Percentiles rank a stretch among this genome's conserved stretches.
Conservation (phyloP, 1,284 basidiomycete species). For the Mycena citricolor region DNA sequence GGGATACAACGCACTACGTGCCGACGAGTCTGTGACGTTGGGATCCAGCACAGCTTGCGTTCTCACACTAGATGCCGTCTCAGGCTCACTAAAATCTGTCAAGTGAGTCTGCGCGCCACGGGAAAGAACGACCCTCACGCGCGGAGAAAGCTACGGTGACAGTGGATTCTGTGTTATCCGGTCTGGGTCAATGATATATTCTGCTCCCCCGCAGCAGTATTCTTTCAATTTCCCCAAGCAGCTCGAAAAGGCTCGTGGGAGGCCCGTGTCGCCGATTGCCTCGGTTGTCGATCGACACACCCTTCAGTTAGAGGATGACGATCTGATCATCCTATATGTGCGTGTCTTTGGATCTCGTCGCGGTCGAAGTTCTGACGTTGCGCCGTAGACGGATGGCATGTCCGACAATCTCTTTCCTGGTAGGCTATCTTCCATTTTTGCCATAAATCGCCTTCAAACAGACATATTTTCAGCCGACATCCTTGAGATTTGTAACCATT, state of each 20-base stretch:
- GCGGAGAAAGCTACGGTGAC: slow-evolving; percentile 71
- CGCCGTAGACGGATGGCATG: slow-evolving; percentile 75
- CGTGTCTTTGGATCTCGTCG: slow-evolving; percentile 26
- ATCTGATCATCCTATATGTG: slow-evolving; percentile 72
- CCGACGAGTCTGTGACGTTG: slow-evolving; percentile 74
- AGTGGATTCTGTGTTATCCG: slow-evolving; percentile 83
- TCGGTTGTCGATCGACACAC: slow-evolving; percentile 54
- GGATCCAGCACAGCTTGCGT: slow-evolving; percentile 88
- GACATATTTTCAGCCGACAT: slow-evolving; percentile 63
- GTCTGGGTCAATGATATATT: slow-evolving; percentile 61
- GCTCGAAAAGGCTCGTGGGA: slow-evolving; percentile 42
- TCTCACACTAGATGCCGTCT: slow-evolving; percentile 72
- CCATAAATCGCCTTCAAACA: background rate
- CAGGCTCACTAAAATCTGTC: slow-evolving; percentile 74
- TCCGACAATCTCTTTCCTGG: slow-evolving; percentile 81
- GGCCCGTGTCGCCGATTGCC: slow-evolving; percentile 34
- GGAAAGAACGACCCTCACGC: too few relatives aligned
- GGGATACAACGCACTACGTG: slow-evolving; percentile 71
- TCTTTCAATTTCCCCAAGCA: slow-evolving; percentile 81
- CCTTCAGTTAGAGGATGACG: slow-evolving; percentile 64
- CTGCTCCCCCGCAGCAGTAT: slow-evolving; percentile 69
- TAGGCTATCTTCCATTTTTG: background rate
- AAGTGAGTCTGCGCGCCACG: slow-evolving; percentile 54
- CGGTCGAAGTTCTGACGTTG: slow-evolving; percentile 1
- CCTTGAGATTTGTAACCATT: slow-evolving; percentile 63